Conservation (phyloP, 164 flowering plant genomes). For the Brasenia schreberi region DNA sequence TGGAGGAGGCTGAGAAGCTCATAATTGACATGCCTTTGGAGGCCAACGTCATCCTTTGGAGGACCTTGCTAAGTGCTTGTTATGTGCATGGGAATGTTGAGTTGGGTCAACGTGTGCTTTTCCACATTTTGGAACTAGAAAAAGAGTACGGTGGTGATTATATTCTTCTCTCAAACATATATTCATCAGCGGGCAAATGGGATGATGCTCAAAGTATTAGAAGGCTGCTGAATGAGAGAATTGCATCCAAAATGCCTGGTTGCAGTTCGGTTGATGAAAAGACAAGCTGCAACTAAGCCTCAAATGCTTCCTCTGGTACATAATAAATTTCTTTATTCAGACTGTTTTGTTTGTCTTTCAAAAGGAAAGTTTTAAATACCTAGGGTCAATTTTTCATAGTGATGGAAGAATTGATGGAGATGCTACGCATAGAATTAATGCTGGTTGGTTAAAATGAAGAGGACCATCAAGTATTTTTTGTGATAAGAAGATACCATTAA, state of each 20-base stretch:
- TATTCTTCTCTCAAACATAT: conserved; percentile 16
- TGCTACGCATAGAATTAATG: too few relatives aligned
- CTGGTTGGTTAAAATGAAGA: too few relatives aligned
- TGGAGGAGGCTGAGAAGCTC: conserved; percentile 18
- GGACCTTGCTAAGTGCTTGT: conserved; percentile 19
- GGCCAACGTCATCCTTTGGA: conserved; percentile 13
- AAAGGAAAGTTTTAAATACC: too few relatives aligned
- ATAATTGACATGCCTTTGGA: conserved; percentile 9
- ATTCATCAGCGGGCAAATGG: conserved; percentile 14
- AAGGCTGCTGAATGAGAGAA: conserved; percentile 10
- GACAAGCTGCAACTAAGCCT: neutral
- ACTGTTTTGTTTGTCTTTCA: too few relatives aligned
- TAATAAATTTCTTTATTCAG: too few relatives aligned
- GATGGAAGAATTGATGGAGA: too few relatives aligned
- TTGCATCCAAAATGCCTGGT: conserved; percentile 11
- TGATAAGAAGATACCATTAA: too few relatives aligned
- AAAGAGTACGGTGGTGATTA: conserved; percentile 13
- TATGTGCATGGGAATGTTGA: conserved; percentile 15
- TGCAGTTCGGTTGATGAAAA: conserved; percentile 9
- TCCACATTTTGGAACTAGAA: conserved; percentile 9
- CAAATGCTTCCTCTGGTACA: neutral
- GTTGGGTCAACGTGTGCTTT: conserved; percentile 12
- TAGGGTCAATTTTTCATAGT: too few relatives aligned
- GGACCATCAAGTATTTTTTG: too few relatives aligned
- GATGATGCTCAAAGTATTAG: conserved; percentile 14